Percentiles rank a stretch among this genome's conserved stretches.
phyloP scores from a whole-genome alignment of 768 basidiomycete genomes.

The Hebeloma cylindrosporum region DNA sequence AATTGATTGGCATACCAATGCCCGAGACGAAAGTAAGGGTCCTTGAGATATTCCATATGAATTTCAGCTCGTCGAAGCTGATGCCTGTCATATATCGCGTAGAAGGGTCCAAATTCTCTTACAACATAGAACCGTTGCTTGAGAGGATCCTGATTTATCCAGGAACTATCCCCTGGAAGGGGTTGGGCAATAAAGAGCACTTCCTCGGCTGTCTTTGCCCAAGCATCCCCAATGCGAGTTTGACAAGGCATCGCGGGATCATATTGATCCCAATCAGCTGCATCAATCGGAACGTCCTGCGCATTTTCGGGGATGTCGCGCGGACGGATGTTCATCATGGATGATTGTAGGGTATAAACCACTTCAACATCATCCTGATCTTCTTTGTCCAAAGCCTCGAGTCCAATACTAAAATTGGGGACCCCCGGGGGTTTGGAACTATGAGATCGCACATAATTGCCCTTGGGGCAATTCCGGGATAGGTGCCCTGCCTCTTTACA shows the following conservation, averaged over 20 bases:
- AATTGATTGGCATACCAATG: conserved; percentile 11
- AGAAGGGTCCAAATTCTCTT: not conserved
- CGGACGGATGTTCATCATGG: not conserved
- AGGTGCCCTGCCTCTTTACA: conserved; percentile 30
- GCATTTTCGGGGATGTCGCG: not conserved
- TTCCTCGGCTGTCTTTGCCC: not conserved
- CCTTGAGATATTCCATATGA: not conserved
- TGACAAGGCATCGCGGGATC: not conserved
- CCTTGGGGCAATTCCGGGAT: conserved; percentile 28
- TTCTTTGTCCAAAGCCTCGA: not conserved
- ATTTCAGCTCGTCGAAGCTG: conserved; percentile 1
- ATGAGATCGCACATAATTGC: conserved; percentile 11
- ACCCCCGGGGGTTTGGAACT: conserved; percentile 17
- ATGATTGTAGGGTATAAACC: conserved; percentile 9
- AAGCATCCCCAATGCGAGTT: conserved; percentile 6
- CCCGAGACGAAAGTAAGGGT: conserved; percentile 2
- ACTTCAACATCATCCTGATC: conserved; percentile 14
- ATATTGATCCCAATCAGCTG: not conserved
- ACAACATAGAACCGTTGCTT: conserved; percentile 1
- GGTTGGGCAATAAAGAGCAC: conserved; percentile 4
- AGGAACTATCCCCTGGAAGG: conserved; percentile 12
- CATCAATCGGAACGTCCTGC: not conserved
- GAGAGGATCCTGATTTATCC: not conserved
- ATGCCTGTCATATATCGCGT: conserved; percentile 3
- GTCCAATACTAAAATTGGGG: conserved; percentile 9